Evolutionary conservation across 1,284 basidiomycete genomes (phyloP).

Genomic region (Phellopilus nigrolimitatus): DNA sequence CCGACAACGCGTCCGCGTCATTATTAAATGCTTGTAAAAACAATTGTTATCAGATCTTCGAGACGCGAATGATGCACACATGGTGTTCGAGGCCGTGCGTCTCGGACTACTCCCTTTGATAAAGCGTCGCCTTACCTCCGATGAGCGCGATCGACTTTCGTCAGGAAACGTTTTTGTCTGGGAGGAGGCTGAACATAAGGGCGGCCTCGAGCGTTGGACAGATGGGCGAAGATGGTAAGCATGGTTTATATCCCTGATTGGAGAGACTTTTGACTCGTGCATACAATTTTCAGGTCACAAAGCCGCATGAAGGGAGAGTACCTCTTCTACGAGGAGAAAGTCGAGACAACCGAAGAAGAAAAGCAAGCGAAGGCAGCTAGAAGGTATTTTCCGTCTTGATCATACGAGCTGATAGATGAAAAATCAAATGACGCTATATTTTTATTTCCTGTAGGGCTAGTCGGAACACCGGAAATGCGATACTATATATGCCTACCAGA

Average conservation of each 20-base stretch:
- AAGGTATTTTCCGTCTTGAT: no score
- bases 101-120: slow-evolving; percentile 65
- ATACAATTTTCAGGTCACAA: slow-evolving; percentile 56
- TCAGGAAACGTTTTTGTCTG: slow-evolving; percentile 78
- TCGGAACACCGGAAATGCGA: slow-evolving; percentile 54
- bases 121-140: slow-evolving; percentile 58
- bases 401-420: slow-evolving; percentile 16
- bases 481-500: slow-evolving; percentile 49
- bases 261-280: not conserved
- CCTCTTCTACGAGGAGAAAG: slow-evolving; percentile 74
- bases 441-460: slow-evolving; percentile 41
- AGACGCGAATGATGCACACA: slow-evolving; percentile 51
- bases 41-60: slow-evolving; percentile 51
- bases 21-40: slow-evolving; percentile 23
- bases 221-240: slow-evolving; percentile 68
- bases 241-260: slow-evolving; percentile 1
- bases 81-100: slow-evolving; percentile 71
- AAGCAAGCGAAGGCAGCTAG: slow-evolving; percentile 68
- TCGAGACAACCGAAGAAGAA: slow-evolving; percentile 70
- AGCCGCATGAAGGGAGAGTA: slow-evolving; percentile 79
- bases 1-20: not conserved
- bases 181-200: slow-evolving; percentile 77
- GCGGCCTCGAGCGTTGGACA: slow-evolving; percentile 71
- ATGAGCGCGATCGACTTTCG: slow-evolving; percentile 59
- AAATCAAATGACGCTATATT: slow-evolving; percentile 16